Conservation (phyloP, 202 grass and related monocot genomes). For the Musa balbisiana region DNA sequence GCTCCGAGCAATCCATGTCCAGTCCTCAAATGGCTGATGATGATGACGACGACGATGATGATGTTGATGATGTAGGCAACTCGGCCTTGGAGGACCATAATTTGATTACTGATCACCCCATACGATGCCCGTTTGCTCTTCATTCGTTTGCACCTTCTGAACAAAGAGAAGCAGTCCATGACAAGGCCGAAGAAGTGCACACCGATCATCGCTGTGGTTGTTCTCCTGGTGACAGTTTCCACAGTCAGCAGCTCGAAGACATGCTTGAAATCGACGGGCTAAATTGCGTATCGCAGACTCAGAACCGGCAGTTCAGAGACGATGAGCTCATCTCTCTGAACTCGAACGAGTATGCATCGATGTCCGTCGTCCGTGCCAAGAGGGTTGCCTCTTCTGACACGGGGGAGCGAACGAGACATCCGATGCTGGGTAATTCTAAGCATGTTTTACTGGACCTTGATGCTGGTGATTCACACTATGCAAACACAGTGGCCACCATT, state of each 20-base stretch:
- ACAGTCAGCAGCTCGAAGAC: constrained; percentile 4
- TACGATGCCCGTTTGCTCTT: not conserved
- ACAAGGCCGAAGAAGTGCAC: not conserved
- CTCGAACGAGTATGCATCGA: constrained; percentile 11
- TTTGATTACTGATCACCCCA: not conserved
- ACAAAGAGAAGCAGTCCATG: constrained; percentile 1
- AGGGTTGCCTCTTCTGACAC: constrained; percentile 1
- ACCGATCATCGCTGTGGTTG: constrained; percentile 15
- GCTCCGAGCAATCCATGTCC: constrained; percentile 32
- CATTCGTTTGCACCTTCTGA: constrained; percentile 3
- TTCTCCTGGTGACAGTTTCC: constrained; percentile 21
- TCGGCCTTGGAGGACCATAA: not conserved
- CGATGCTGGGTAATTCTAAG: not conserved
- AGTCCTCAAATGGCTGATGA: constrained; percentile 37
- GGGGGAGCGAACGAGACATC: not conserved
- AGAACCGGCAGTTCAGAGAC: not conserved
- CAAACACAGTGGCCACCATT: constrained; percentile 27
- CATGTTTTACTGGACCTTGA: constrained; percentile 19
- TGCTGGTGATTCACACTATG: constrained; percentile 24
- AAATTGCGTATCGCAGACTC: not conserved
- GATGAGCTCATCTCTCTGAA: constrained; percentile 33
- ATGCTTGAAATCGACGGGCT: constrained; percentile 17
- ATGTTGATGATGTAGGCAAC: constrained; percentile 16
- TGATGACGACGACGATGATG: constrained; percentile 19
- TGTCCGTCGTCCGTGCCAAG: constrained; percentile 1